phyloP scores from a whole-genome alignment of 2,329 filamentous ascomycete genomes.

The Botrytis squamosa region DNA sequence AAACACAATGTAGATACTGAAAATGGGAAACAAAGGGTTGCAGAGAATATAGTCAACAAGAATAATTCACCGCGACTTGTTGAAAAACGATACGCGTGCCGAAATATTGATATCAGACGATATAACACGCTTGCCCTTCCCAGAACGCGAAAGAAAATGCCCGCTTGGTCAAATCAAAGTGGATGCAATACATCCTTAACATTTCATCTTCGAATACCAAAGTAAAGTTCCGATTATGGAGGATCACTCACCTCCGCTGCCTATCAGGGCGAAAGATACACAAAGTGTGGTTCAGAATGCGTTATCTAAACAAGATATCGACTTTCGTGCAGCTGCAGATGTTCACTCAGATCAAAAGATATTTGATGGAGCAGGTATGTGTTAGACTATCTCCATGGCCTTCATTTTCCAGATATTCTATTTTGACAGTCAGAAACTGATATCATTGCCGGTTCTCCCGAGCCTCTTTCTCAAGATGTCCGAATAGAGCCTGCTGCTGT shows the following conservation, averaged over 20 bases:
- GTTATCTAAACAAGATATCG: no score
- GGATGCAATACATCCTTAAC: not conserved
- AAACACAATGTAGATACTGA: no score
- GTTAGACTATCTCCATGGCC: not conserved
- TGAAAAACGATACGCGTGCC: rapidly evolving
- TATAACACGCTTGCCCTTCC: not conserved
- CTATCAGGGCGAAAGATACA: no score
- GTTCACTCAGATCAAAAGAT: not conserved
- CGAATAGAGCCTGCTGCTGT: rapidly evolving
- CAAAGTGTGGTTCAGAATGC: no score
- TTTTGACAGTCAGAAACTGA: not conserved
- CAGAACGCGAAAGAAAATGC: not conserved
- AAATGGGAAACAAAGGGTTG: no score
- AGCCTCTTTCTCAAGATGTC: not conserved
- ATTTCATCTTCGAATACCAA: no score
- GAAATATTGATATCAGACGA: not conserved
- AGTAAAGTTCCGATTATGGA: no score
- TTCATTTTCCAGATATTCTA: no score
- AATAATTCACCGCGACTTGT: not conserved
- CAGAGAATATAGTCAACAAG: no score
- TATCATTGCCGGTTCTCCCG: not conserved
- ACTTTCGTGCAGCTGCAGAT: no score
- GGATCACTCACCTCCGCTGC: no score
- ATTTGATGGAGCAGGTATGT: not conserved
- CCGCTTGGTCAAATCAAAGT: not conserved